Evolutionary conservation across 2,329 filamentous ascomycete genomes (phyloP).

Genomic region (Xylaria sp.): DNA sequence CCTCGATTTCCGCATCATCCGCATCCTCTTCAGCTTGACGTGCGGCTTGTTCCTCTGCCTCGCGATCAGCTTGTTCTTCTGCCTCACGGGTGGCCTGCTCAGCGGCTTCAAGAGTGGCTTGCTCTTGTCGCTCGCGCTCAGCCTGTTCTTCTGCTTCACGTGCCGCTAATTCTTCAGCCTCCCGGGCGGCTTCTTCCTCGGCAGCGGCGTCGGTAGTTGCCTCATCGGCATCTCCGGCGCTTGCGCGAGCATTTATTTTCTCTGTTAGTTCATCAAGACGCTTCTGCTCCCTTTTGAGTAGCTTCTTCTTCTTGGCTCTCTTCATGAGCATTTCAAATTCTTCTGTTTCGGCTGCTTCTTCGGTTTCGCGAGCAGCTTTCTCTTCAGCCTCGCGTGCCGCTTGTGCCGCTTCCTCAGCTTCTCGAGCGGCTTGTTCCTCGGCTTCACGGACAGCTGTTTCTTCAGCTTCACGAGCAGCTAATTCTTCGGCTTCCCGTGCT

Average conservation of each 20-base stretch:
- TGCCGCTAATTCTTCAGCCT: slow-evolving; percentile 20
- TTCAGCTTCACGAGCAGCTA: slow-evolving; percentile 25
- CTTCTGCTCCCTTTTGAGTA: slow-evolving; percentile 10
- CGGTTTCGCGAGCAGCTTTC: slow-evolving; percentile 30
- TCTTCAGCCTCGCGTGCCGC: slow-evolving; percentile 17
- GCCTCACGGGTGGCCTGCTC: slow-evolving; percentile 31
- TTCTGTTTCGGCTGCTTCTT: slow-evolving; percentile 28
- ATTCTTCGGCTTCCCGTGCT: slow-evolving; percentile 24
- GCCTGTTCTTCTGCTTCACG: slow-evolving; percentile 22
- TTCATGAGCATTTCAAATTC: slow-evolving; percentile 14
- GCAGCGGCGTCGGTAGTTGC: slow-evolving; percentile 1
- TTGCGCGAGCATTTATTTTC: slow-evolving; percentile 21
- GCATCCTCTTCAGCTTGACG: slow-evolving; percentile 42
- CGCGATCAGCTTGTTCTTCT: slow-evolving; percentile 35
- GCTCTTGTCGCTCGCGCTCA: slow-evolving; percentile 17
- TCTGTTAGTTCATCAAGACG: slow-evolving; percentile 22
- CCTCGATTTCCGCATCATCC: slow-evolving; percentile 12
- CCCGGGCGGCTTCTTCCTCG: slow-evolving; percentile 5
- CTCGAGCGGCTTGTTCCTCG: slow-evolving; percentile 8
- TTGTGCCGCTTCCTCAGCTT: slow-evolving; percentile 4
- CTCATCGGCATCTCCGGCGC: slow-evolving; percentile 1
- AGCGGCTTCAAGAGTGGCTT: slow-evolving; percentile 16
- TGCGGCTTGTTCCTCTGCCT: slow-evolving; percentile 3
- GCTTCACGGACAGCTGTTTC: slow-evolving; percentile 16
- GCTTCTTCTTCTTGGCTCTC: slow-evolving; percentile 9